phyloP scores from a whole-genome alignment of 2,329 filamentous ascomycete species.

The Neonectria coccinea region DNA sequence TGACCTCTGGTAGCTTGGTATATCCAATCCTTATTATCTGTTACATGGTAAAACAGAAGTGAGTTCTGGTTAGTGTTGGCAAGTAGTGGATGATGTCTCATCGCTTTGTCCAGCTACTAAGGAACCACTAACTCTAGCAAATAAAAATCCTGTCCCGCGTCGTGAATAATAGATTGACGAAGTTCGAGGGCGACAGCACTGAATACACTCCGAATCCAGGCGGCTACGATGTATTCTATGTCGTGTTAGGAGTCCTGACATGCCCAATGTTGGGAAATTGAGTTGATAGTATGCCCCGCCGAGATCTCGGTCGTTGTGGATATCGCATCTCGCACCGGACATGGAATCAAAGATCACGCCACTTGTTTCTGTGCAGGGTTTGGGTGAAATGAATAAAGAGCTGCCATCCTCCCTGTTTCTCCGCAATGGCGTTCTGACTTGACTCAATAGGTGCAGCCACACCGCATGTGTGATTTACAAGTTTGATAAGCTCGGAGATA shows the following conservation, averaged over 20 bases:
- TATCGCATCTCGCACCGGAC: slow-evolving; percentile 8
- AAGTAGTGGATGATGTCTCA: too few species aligned
- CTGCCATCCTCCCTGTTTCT: slow-evolving; percentile 7
- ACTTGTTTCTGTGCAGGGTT: slow-evolving; percentile 1
- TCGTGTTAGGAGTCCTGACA: neutral
- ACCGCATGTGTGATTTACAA: slow-evolving; percentile 17
- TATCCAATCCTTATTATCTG: too few species aligned
- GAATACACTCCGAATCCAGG: neutral
- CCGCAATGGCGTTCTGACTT: slow-evolving; percentile 9
- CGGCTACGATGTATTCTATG: neutral
- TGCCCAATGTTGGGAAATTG: neutral
- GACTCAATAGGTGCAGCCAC: slow-evolving; percentile 4
- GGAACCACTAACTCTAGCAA: too few species aligned
- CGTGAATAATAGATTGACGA: too few species aligned
- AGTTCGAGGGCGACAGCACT: too few species aligned
- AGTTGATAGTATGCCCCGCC: neutral
- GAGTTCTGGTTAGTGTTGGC: too few species aligned
- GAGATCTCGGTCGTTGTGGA: neutral
- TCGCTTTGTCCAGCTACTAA: too few species aligned
- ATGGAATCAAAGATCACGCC: slow-evolving; percentile 13
- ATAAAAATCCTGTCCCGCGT: too few species aligned
- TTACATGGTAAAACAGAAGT: too few species aligned
- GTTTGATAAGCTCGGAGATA: slow-evolving; percentile 1
- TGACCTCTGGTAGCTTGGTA: too few species aligned
- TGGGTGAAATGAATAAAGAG: slow-evolving; percentile 4